These are phyloP conservation scores for Mycena rebaudengoi DNA, from an alignment of 768 basidiomycete genomes.

Conservation along the genomic window DNA sequence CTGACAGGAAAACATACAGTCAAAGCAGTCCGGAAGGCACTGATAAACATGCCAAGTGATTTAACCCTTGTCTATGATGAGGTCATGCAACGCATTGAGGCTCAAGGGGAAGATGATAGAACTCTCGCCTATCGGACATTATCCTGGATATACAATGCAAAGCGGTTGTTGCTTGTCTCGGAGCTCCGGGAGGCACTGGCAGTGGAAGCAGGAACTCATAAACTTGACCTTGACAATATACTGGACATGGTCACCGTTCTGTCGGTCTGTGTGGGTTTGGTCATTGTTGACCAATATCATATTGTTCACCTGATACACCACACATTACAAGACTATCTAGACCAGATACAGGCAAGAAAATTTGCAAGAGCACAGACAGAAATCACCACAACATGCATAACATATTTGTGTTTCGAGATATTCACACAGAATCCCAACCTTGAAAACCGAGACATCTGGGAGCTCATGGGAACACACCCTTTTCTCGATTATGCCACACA, in stretches of 20 bases:
- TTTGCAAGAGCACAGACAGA: not conserved
- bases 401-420: not conserved
- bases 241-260: not conserved
- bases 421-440: not conserved
- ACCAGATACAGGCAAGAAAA: not conserved
- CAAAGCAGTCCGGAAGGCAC: not conserved
- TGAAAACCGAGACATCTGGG: too few relatives aligned
- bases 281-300: not conserved
- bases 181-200: not conserved
- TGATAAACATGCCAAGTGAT: not conserved
- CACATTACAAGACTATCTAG: not conserved
- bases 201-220: not conserved
- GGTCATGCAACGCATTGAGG: slow-evolving; percentile 2
- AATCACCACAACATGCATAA: not conserved
- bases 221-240: not conserved
- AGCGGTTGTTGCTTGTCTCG: not conserved
- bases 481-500: not conserved
- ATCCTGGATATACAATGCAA: not conserved
- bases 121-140: not conserved
- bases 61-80: not conserved
- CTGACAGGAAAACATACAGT: not conserved
- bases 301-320: not conserved
- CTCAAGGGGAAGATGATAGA: not conserved
- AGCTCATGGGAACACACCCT: too few relatives aligned
- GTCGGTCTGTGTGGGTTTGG: not conserved